Percentiles rank a stretch among this genome's conserved stretches.
These are phyloP conservation scores for Plicaturopsis crispa DNA, from an alignment of 768 basidiomycete genomes.

Conservation along the genomic window DNA sequence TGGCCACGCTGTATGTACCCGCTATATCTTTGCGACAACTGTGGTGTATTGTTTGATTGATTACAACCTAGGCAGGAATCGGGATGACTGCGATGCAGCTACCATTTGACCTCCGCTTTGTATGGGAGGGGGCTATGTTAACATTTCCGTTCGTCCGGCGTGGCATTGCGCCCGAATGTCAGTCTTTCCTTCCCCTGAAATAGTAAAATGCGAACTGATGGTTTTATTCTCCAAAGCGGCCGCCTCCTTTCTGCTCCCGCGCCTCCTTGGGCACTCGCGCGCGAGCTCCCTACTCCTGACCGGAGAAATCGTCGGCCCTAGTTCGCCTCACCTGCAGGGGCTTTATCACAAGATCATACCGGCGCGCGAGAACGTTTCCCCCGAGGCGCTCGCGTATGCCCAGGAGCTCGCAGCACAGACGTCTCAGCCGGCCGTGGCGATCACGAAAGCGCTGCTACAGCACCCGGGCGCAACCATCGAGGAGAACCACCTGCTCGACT, in stretches of 20 bases:
- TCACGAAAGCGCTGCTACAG: slow-evolving; percentile 44
- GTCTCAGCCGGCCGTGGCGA: slow-evolving; percentile 42
- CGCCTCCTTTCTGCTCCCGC: slow-evolving; percentile 45
- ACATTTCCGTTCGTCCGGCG: slow-evolving; percentile 43
- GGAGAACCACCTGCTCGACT: slow-evolving; percentile 48
- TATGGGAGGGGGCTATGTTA: slow-evolving; percentile 42
- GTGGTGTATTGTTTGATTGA: background rate
- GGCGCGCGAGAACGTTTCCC: slow-evolving; percentile 43
- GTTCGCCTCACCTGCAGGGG: slow-evolving; percentile 32
- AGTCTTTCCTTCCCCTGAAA: slow-evolving; percentile 2
- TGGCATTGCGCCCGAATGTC: slow-evolving; percentile 43
- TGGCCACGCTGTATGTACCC: background rate
- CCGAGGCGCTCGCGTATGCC: slow-evolving; percentile 43
- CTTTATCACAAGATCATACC: slow-evolving; percentile 42
- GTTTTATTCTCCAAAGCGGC: slow-evolving; percentile 11
- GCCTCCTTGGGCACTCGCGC: slow-evolving; percentile 42
- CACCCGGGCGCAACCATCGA: slow-evolving; percentile 42
- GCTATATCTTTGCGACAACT: no score
- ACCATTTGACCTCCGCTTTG: slow-evolving; percentile 45
- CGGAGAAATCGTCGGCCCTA: slow-evolving; percentile 34
- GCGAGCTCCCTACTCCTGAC: slow-evolving; percentile 43
- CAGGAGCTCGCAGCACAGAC: slow-evolving; percentile 43
- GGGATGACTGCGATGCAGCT: slow-evolving; percentile 43
- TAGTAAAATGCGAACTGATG: background rate
- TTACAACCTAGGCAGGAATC: slow-evolving; percentile 30